Conservation (phyloP, 2,329 filamentous ascomycete genomes). For the Aspergillus fischeri region DNA sequence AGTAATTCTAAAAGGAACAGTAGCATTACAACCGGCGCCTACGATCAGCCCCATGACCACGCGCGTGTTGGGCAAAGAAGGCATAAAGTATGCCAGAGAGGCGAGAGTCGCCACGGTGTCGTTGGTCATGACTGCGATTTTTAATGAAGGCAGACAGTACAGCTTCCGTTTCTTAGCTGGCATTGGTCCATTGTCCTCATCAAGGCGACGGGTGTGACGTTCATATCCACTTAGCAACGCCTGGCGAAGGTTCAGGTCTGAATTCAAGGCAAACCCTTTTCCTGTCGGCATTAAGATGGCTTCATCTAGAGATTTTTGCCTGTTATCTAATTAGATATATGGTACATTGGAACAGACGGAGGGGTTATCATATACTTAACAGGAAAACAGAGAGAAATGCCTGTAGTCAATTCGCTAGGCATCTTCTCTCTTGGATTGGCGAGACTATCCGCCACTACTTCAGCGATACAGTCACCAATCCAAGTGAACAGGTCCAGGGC, state of each 20-base stretch:
- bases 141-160: constrained; percentile 55
- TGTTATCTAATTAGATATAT: constrained; percentile 14
- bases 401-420: constrained; percentile 34
- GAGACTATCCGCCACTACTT: constrained; percentile 57
- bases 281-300: constrained; percentile 51
- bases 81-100: constrained; percentile 68
- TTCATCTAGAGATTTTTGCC: constrained; percentile 47
- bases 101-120: constrained; percentile 73
- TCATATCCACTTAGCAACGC: constrained; percentile 35
- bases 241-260: constrained; percentile 32
- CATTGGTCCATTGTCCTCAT: constrained; percentile 18
- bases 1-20: constrained; percentile 61
- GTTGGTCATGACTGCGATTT: constrained; percentile 69
- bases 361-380: constrained; percentile 31
- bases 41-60: constrained; percentile 73
- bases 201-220: constrained; percentile 38
- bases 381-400: constrained; percentile 42
- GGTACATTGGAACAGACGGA: not conserved
- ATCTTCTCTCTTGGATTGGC: constrained; percentile 23
- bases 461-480: constrained; percentile 70
- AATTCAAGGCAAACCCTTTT: constrained; percentile 46
- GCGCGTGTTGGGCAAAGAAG: constrained; percentile 53
- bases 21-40: constrained; percentile 73
- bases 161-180: constrained; percentile 26
- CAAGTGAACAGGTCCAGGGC: constrained; percentile 67